Percentiles rank a stretch among this genome's conserved stretches.
phyloP scores from a whole-genome alignment of 2,329 filamentous ascomycete species.

The Aspergillus luchuensis region DNA sequence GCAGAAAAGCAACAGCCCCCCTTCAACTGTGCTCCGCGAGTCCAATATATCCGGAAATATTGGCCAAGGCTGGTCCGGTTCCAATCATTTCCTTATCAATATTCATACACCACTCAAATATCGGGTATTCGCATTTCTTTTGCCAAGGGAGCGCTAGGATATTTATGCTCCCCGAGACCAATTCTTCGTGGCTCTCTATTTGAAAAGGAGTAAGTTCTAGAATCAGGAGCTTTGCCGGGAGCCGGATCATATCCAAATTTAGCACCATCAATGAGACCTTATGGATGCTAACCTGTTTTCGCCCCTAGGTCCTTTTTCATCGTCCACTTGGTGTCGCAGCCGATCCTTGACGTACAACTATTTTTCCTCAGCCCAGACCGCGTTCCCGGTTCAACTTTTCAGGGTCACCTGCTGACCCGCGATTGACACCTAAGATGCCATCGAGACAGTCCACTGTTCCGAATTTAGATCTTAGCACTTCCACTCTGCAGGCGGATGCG shows the following conservation, averaged over 20 bases:
- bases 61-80: constrained; percentile 28
- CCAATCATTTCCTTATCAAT: constrained; percentile 18
- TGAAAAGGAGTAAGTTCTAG: constrained; percentile 15
- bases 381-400: neutral
- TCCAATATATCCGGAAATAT: constrained; percentile 16
- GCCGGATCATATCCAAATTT: constrained; percentile 4
- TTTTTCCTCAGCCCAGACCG: neutral
- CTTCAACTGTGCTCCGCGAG: neutral
- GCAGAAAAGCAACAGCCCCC: neutral
- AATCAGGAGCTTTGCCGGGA: constrained; percentile 3
- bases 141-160: constrained; percentile 7
- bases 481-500: constrained; percentile 32
- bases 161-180: constrained; percentile 8
- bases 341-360: neutral
- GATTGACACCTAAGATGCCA: constrained; percentile 35
- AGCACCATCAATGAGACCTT: neutral
- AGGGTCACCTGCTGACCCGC: constrained; percentile 13
- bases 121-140: neutral
- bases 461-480: constrained; percentile 41
- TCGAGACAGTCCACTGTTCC: constrained; percentile 40
- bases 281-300: constrained; percentile 7
- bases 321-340: constrained; percentile 5
- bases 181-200: neutral
- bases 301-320: constrained; percentile 7
- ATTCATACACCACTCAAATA: neutral